Base-by-base conservation (phyloP, 306 rosid genomes). In the Parietaria judaica region DNA sequence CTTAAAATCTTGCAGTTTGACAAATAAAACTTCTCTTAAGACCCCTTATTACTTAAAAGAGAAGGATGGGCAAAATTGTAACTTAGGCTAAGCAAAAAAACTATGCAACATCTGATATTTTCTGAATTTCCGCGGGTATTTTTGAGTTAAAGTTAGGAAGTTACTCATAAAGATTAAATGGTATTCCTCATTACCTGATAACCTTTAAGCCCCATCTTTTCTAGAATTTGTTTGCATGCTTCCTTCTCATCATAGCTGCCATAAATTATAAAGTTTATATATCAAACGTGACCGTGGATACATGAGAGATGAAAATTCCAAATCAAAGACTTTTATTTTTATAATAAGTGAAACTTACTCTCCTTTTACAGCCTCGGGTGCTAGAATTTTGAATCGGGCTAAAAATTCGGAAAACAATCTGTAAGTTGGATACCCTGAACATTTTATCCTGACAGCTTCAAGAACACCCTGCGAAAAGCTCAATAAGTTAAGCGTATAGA, bases 391-490 rank as follows among this genome's bases (percentile, higher is more conserved):
- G 44, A 86, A 63, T 64, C 85, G 88, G 64, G 74, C 72, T 74
- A 88, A 64, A 75, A 92, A 88, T 52, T 84, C 94, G 6, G n/a
- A 58, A 69, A 86, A 88, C 68, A 70, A 75, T 80, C 84, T 76
- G 70, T 80, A 83, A 63, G 96, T 83, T 60, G 98, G 98, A 74
- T 78, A 92, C 80, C 98, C 96, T 45, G 95, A 87, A 75, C 95
- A 88, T 75, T 88, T 92, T 68, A 92, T 88, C 80, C 90, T 72
- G 69, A 91, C 83, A 45, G 98, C 98, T 86, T 91, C 98, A 63
- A 91, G 76, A 80, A 92, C 95, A 77, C 98, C 98, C 98, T 86
- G 73, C 73, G 74, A 63, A 66, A 72, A 66, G 76, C 76, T 49
- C 53, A n/a, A 49, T 49, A 49, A 11, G 53, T 10, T 7, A 66